A percentile compares a stretch with the other conserved stretches of the same genome.
phyloP scores from a whole-genome alignment of 805 yeast genomes.

The Candida ortonii region DNA sequence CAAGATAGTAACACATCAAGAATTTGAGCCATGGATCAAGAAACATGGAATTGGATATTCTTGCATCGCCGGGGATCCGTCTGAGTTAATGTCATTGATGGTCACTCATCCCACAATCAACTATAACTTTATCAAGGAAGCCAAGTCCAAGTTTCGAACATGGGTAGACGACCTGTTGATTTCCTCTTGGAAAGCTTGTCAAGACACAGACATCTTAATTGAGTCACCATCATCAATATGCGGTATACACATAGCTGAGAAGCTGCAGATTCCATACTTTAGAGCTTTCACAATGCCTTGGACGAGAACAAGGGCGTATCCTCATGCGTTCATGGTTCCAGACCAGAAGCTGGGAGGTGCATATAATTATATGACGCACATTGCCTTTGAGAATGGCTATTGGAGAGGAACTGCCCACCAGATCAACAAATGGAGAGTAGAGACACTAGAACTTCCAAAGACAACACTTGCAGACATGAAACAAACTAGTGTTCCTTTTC shows the following conservation, averaged over 20 bases:
- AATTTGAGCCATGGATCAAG: slow-evolving; percentile 74
- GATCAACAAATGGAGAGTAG: slow-evolving; percentile 83
- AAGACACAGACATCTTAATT: slow-evolving; percentile 74
- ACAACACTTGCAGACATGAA: slow-evolving; percentile 71
- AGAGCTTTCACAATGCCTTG: slow-evolving; percentile 98
- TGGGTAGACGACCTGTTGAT: slow-evolving; percentile 77
- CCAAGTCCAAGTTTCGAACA: slow-evolving; percentile 68
- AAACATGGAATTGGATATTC: slow-evolving; percentile 64
- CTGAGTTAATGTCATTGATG: slow-evolving; percentile 88
- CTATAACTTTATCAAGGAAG: slow-evolving; percentile 78
- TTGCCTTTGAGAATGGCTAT: slow-evolving; percentile 85
- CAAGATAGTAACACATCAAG: slow-evolving; percentile 80
- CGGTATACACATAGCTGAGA: slow-evolving; percentile 94
- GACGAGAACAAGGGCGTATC: slow-evolving; percentile 94
- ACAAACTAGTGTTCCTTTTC: slow-evolving; percentile 78
- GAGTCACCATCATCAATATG: slow-evolving; percentile 98
- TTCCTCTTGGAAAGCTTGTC: slow-evolving; percentile 86
- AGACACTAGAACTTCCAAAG: slow-evolving; percentile 57
- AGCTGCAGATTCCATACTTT: slow-evolving; percentile 82
- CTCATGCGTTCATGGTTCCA: slow-evolving; percentile 94
- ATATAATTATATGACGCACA: slow-evolving; percentile 88
- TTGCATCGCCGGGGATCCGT: slow-evolving; percentile 88
- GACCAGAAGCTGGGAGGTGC: slow-evolving; percentile 92
- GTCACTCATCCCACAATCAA: slow-evolving; percentile 87
- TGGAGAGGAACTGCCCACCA: slow-evolving; percentile 92